These are phyloP conservation scores for Kwoniella shivajii DNA, from an alignment of 1,284 basidiomycete genomes.

Conservation along the genomic window DNA sequence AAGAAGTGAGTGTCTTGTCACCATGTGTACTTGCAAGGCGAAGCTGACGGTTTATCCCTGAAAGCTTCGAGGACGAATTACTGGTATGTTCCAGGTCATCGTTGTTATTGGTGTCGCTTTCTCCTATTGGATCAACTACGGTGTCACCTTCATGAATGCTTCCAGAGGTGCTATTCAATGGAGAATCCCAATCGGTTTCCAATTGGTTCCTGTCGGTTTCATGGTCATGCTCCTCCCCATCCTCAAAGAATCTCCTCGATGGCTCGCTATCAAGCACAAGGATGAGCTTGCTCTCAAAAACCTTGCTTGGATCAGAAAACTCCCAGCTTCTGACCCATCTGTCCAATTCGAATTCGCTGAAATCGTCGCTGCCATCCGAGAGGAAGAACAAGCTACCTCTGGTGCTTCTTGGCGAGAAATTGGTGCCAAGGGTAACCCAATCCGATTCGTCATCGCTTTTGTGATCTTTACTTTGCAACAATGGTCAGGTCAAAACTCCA, in stretches of 20 bases:
- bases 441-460: slow-evolving; percentile 67
- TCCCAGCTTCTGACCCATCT: slow-evolving; percentile 56
- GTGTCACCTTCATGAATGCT: slow-evolving; percentile 34
- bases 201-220: slow-evolving; percentile 69
- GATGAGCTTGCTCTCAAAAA: slow-evolving; percentile 60
- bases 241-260: slow-evolving; percentile 55
- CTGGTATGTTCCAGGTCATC: slow-evolving; percentile 77
- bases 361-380: slow-evolving; percentile 60
- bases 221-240: slow-evolving; percentile 73
- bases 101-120: slow-evolving; percentile 57
- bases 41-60: background rate
- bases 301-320: slow-evolving; percentile 64
- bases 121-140: slow-evolving; percentile 35
- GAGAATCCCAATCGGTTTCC: slow-evolving; percentile 51
- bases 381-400: slow-evolving; percentile 52
- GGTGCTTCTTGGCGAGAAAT: slow-evolving; percentile 60
- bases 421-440: slow-evolving; percentile 71
- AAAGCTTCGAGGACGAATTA: slow-evolving; percentile 17
- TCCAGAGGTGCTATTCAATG: slow-evolving; percentile 40
- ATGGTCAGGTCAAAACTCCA: slow-evolving; percentile 65
- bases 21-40: background rate
- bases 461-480: slow-evolving; percentile 65
- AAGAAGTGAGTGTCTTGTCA: slow-evolving; percentile 57
- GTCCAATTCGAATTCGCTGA: slow-evolving; percentile 61
- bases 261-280: slow-evolving; percentile 55